Base-by-base conservation (phyloP, 139 green algal species). In the Tetraselmis striata region DNA sequence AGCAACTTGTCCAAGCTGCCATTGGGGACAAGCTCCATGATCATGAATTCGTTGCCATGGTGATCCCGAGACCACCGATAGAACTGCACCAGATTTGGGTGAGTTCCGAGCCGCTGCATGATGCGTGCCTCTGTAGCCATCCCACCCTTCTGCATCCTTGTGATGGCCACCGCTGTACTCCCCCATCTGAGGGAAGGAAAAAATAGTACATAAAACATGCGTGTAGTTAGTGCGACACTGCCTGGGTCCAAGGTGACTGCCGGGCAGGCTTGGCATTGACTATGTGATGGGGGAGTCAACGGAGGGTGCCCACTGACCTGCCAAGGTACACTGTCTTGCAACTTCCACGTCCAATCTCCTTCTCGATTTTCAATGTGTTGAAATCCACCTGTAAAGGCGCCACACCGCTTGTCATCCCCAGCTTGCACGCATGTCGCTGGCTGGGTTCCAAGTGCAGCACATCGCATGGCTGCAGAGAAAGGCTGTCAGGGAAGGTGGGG, bases 21-120 rank as follows among this genome's bases (percentile, higher is more conserved):
- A 18, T 89, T 45, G 0, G 82, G 32, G 32, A 92, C 82, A 11
- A 91, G 82, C 89, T 92, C 89, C 80, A 90, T 83, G 18, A 92
- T 24, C 2, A 90, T 83, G 85, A 89, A 90, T 78, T 91, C 87
- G 32, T 91, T 92, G 32, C 87, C 87, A 18, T 84, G 28, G 1
- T 45, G 23, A 78, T 92, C 89, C 30, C 77, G 59, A 25, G 87
- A 82, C 87, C 89, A 92, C 30, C 28, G 31, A 77, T 81, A 77
- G 18, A 77, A 84, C 59, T 80, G 80, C 11, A 89, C 83, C 27
- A 91, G 59, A 75, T 91, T 91, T 24, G 87, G 87, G 75, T 92
- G 89, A 26, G 80, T 88, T 75, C 84, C 82, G 1, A 92, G 85
- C 75, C 78, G 75, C 80, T 91, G 89, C 81, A 90, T 84, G 32